Percentiles rank a stretch among this genome's conserved stretches.
These are phyloP conservation scores for Globisporangium irregulare DNA, from an alignment of 352 stramenopile genomes.

Conservation along the genomic window DNA sequence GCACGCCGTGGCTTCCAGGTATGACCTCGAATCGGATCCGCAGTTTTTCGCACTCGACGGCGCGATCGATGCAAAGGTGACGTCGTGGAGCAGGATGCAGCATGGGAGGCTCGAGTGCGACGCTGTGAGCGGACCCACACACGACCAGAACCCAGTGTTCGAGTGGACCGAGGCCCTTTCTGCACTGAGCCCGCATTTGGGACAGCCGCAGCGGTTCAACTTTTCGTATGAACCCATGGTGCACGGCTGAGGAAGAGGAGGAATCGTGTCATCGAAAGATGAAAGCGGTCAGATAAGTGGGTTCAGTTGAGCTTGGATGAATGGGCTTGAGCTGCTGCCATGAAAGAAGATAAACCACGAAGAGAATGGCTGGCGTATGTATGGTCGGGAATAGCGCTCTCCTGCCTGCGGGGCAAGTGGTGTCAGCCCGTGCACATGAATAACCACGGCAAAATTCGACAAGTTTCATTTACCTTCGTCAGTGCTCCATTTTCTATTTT, in stretches of 20 bases:
- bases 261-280: neutral
- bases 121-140: slow-evolving; percentile 59
- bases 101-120: slow-evolving; percentile 36
- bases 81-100: slow-evolving; percentile 29
- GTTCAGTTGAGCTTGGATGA: neutral
- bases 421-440: neutral
- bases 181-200: slow-evolving; percentile 22
- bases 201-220: slow-evolving; percentile 37
- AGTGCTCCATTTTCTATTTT: neutral
- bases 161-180: slow-evolving; percentile 46
- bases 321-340: neutral
- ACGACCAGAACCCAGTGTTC: slow-evolving; percentile 51
- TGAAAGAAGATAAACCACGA: neutral
- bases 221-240: slow-evolving; percentile 44
- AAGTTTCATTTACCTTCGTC: neutral
- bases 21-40: slow-evolving; percentile 52
- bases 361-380: neutral
- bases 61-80: slow-evolving; percentile 79
- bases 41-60: slow-evolving; percentile 40
- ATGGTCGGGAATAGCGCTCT: neutral
- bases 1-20: slow-evolving; percentile 55
- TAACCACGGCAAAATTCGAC: neutral
- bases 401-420: neutral
- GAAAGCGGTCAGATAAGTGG: neutral
- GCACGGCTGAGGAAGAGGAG: slow-evolving; percentile 13